phyloP scores from a whole-genome alignment of 2,329 filamentous ascomycete species.

The Hortaea sp. region DNA sequence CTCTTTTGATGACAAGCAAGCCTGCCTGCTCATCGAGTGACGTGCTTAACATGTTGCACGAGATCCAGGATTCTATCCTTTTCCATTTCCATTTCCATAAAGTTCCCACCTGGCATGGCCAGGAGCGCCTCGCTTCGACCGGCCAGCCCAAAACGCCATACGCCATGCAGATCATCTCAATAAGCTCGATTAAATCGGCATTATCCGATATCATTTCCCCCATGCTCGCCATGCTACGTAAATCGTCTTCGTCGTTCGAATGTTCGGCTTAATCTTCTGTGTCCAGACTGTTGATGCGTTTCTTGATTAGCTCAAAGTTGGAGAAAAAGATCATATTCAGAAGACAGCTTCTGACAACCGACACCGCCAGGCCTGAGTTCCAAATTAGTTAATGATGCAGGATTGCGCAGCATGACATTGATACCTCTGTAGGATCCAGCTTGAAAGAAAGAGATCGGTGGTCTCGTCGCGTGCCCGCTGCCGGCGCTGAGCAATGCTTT shows the following conservation, averaged over 20 bases:
- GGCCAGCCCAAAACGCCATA: neutral
- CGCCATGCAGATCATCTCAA: neutral
- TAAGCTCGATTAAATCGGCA: neutral
- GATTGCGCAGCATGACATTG: neutral
- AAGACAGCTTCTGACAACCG: conserved; percentile 70
- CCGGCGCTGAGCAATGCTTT: conserved; percentile 67
- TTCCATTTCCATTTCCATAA: too few relatives aligned
- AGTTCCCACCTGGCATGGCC: neutral
- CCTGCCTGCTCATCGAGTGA: too few relatives aligned
- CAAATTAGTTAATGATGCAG: neutral
- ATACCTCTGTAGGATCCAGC: conserved; percentile 67
- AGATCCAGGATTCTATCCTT: too few relatives aligned
- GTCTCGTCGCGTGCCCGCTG: conserved; percentile 39
- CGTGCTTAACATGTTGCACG: too few relatives aligned
- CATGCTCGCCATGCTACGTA: neutral
- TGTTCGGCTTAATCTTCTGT: neutral
- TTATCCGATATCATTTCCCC: neutral
- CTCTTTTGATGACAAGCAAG: too few relatives aligned
- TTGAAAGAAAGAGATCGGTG: conserved; percentile 70
- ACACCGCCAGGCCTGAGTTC: conserved; percentile 55
- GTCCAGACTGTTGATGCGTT: conserved; percentile 35
- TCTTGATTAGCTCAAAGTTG: conserved; percentile 73
- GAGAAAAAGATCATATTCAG: conserved; percentile 89
- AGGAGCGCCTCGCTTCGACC: neutral
- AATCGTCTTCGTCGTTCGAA: neutral